These are phyloP conservation scores for Limnanthes douglasii DNA, from an alignment of 345 rosid genomes.

Conservation along the genomic window DNA sequence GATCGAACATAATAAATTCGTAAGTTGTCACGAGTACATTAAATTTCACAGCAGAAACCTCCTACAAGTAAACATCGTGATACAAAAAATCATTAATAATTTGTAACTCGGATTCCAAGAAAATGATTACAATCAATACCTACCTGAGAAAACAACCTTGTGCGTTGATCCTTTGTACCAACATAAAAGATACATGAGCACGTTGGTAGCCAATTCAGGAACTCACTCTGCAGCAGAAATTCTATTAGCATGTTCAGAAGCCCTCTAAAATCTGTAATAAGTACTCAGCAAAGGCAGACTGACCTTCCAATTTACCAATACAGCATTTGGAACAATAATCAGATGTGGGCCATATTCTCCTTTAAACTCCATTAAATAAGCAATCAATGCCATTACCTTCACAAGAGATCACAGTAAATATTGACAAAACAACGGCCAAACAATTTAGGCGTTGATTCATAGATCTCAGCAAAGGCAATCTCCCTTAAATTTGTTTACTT, in stretches of 20 bases:
- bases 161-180: constrained; percentile 86
- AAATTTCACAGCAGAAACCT: constrained; percentile 92
- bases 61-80: constrained; percentile 40
- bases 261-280: too few relatives aligned
- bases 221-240: constrained; percentile 97
- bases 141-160: constrained; percentile 95
- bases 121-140: too few relatives aligned
- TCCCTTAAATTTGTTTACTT: too few relatives aligned
- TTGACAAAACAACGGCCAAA: not conserved
- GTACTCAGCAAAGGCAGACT: too few relatives aligned
- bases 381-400: constrained; percentile 98
- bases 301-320: constrained; percentile 99
- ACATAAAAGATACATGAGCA: constrained; percentile 92
- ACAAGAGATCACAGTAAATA: constrained; percentile 10
- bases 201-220: constrained; percentile 95
- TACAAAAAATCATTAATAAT: constrained; percentile 7
- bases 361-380: constrained; percentile 98
- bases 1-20: constrained; percentile 98
- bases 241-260: too few relatives aligned
- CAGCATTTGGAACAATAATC: constrained; percentile 98
- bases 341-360: constrained; percentile 99
- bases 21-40: constrained; percentile 97
- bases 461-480: too few relatives aligned
- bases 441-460: not conserved
- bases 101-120: constrained; percentile 2